Conservation (phyloP, 495 filamentous ascomycete genomes). For the Talaromyces thailandensis region DNA sequence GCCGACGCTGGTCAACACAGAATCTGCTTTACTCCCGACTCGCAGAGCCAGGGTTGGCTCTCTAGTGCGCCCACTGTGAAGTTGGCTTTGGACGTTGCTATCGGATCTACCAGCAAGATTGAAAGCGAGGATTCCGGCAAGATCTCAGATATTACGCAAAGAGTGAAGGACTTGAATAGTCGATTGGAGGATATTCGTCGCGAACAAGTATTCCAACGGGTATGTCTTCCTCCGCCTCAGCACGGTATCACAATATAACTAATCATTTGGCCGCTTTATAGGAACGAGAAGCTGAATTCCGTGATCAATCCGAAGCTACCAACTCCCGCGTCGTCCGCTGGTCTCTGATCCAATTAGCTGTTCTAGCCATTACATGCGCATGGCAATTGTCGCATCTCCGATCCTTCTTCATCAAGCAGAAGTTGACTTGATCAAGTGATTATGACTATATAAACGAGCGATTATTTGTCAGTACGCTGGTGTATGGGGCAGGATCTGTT, state of each 20-base stretch:
- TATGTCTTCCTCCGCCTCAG: slow-evolving; percentile 34
- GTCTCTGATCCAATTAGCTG: slow-evolving; percentile 80
- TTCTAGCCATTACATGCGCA: slow-evolving; percentile 86
- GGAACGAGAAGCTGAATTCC: slow-evolving; percentile 97
- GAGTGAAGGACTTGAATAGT: slow-evolving; percentile 82
- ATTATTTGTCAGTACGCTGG: neutral
- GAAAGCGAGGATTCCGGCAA: slow-evolving; percentile 92
- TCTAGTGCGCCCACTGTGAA: slow-evolving; percentile 57
- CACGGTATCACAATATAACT: neutral
- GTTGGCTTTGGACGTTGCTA: slow-evolving; percentile 82
- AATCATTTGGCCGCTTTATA: slow-evolving; percentile 19
- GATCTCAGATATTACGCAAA: slow-evolving; percentile 81
- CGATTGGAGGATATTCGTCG: slow-evolving; percentile 81
- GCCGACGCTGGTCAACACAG: slow-evolving; percentile 89
- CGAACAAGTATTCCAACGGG: slow-evolving; percentile 94
- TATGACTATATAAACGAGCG: neutral
- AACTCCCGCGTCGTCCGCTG: slow-evolving; percentile 91
- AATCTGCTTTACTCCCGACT: slow-evolving; percentile 82
- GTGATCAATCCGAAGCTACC: slow-evolving; percentile 90
- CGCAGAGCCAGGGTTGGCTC: slow-evolving; percentile 58
- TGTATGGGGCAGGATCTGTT: neutral
- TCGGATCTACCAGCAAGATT: slow-evolving; percentile 91
- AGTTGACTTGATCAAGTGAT: slow-evolving; percentile 58
- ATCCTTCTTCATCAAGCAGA: slow-evolving; percentile 99
- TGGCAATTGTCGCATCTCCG: slow-evolving; percentile 95